Base-by-base conservation (phyloP, 1,139 yeast genomes). In the Lodderomyces metapsilosis region DNA sequence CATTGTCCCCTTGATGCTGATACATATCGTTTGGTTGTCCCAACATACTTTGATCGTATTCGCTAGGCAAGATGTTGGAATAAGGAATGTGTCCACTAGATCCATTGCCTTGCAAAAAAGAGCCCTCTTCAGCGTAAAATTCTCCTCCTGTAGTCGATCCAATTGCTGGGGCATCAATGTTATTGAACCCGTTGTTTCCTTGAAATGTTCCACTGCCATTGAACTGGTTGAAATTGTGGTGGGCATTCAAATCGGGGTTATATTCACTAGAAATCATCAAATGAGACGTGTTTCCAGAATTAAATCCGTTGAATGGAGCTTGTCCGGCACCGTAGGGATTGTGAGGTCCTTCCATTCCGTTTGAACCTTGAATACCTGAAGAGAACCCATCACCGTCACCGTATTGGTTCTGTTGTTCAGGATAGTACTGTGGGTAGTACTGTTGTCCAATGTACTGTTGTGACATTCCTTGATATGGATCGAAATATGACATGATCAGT, bases 401-500 rank as follows among this genome's bases (percentile, higher is more conserved):
- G 17, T 31, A 34, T 11, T 44, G 41, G 9, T 23, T 23, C 25
- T 24, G 43, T 24, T 38, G 40, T 22, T 41, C 43, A 17, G 35
- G 59, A 30, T 53, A 57, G 44, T 64, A 66, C 43, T 59, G 64
- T 44, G 63, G 71, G 42, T 61, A 64, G 44, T 59, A 64, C 10
- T 64, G 64, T 47, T 65, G 72, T 16, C 62, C 52, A 49, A 65
- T 51, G 45, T 64, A 68, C 46, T 64, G 75, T 47, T 65, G 75
- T 36, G 73, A 66, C 24, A 62, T 57, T 27, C 68, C 67, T 52
- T 68, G 76, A 52, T 65, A 71, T 21, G 73, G 73, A 44, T 71
- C 73, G 56, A 68, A 71, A 57, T 68, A 71, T 38, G 76, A 61
- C 78, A 72, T 72, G 24, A 15, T 32, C 16, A 28, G n/a, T 5